Conservation (phyloP, 768 basidiomycete genomes). For the Leucocoprinus birnbaumii region DNA sequence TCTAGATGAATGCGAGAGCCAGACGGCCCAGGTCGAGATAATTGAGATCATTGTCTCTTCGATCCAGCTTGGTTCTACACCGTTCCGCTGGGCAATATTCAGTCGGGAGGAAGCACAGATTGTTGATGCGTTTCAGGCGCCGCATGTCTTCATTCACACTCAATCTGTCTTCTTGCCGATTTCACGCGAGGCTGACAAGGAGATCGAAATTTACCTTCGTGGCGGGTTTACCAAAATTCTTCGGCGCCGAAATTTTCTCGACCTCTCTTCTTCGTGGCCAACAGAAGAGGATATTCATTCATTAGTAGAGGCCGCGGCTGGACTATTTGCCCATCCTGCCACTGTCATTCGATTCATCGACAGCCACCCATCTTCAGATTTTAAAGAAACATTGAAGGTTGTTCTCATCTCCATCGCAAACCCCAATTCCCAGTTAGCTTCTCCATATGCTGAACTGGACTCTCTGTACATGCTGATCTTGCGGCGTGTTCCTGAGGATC, state of each 20-base stretch:
- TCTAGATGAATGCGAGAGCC: background rate
- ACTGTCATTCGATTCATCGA: background rate
- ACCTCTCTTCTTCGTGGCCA: background rate
- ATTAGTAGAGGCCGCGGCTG: background rate
- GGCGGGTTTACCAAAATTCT: background rate
- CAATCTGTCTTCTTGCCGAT: background rate
- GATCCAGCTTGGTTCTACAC: background rate
- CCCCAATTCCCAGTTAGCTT: background rate
- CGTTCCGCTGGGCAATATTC: slow-evolving; percentile 6
- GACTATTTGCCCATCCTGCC: background rate
- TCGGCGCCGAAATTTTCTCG: background rate
- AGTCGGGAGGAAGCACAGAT: slow-evolving; percentile 1
- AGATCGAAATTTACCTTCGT: background rate
- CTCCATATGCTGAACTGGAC: background rate
- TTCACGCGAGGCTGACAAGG: background rate
- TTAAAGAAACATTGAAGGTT: background rate
- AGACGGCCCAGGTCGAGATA: background rate
- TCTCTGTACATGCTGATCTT: background rate
- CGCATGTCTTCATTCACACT: background rate
- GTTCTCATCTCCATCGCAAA: background rate
- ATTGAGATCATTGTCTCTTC: slow-evolving; percentile 2
- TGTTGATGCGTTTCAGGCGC: background rate
- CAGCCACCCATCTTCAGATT: background rate
- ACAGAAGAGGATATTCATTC: background rate
- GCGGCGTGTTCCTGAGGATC: background rate